Evolutionary conservation across 805 yeast species (phyloP), one percentile per base, ranked within the genome.

Genomic region (Metschnikowia continentalis): DNA sequence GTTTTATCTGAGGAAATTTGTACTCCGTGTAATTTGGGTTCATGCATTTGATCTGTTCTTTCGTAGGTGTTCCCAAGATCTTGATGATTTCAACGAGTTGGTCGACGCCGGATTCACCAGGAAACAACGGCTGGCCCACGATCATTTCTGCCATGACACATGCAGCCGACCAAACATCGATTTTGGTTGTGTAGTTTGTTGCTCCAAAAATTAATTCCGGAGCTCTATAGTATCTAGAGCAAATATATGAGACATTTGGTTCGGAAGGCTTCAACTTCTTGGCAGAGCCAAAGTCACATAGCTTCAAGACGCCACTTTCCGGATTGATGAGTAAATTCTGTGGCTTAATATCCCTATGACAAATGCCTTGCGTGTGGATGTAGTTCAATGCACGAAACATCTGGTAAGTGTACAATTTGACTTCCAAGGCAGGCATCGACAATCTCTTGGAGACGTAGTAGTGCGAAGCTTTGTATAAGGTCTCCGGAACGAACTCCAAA

Each of bases 131-230:
- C 67, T 90, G 97, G 15, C 99, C 98, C 51, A 94, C 78, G 56
- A 91, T 82, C 62, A 94, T 75, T 71, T 94, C 99, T 4, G 98
- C 98, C 89, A 94, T 90, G 20, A 94, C 99, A 74, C 99, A 94
- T 19, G 96, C 97, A 13, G 96, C 90, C 13, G 96, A 88, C 99
- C 99, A 94, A 44, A 94, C 82, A 67, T 94, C 99, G 58, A 94
- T 94, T 68, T 92, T 91, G 32, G 97, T 90, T 6, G 98, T 90
- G 70, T 94, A 94, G 69, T 91, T 89, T 26, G 96, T 87, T 13
- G 98, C 96, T 17, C 98, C 99, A 74, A 94, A 94, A 54, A 94
- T 94, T 60, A 94, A 81, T 70, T 94, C 99, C 0, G 99, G 99
- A 6, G 99, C 99, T 51, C 99, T 78, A 71, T 94, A 94, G 71